Percentiles rank a stretch among this genome's conserved stretches.
Evolutionary conservation across 2,329 filamentous ascomycete genomes (phyloP).

Genomic region (Tolypocladium nubicola): DNA sequence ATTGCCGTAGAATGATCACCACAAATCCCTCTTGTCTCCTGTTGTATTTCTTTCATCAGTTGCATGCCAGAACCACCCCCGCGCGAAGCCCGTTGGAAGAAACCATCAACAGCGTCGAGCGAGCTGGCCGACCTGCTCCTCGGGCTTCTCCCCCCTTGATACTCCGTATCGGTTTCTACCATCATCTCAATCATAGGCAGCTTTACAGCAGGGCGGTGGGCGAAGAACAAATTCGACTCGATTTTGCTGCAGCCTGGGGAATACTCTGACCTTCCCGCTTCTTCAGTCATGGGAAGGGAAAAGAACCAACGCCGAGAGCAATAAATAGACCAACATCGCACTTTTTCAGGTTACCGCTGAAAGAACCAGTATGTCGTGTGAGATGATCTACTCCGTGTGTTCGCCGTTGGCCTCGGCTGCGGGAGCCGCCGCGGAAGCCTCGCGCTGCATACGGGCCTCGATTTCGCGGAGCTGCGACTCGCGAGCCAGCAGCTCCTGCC

Average conservation of each 20-base stretch:
- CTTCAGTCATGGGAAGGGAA: slow-evolving; percentile 28
- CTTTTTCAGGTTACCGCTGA: slow-evolving; percentile 20
- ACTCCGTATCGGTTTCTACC: slow-evolving; percentile 15
- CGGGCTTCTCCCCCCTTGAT: slow-evolving; percentile 4
- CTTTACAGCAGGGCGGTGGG: slow-evolving; percentile 16
- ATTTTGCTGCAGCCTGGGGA: slow-evolving; percentile 28
- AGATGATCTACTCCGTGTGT: slow-evolving; percentile 34
- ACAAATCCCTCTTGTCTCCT: slow-evolving; percentile 6
- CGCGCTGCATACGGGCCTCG: slow-evolving; percentile 91
- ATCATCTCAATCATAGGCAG: slow-evolving; percentile 20
- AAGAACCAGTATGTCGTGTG: slow-evolving; percentile 17
- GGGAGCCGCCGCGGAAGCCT: slow-evolving; percentile 44
- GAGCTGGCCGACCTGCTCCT: not conserved
- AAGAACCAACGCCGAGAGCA: slow-evolving; percentile 38
- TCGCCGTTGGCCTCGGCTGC: slow-evolving; percentile 44
- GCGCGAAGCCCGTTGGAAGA: slow-evolving; percentile 1
- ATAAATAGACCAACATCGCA: slow-evolving; percentile 34
- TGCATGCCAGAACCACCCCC: slow-evolving; percentile 7
- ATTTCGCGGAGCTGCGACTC: slow-evolving; percentile 99
- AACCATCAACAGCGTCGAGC: slow-evolving; percentile 3
- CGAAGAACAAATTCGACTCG: slow-evolving; percentile 23
- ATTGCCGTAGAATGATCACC: slow-evolving; percentile 10
- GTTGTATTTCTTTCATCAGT: slow-evolving; percentile 5
- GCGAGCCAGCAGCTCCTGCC: slow-evolving; percentile 92
- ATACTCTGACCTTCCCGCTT: slow-evolving; percentile 30